phyloP scores from a whole-genome alignment of 2,329 filamentous ascomycete species.

The Xylariaceae sp. region DNA sequence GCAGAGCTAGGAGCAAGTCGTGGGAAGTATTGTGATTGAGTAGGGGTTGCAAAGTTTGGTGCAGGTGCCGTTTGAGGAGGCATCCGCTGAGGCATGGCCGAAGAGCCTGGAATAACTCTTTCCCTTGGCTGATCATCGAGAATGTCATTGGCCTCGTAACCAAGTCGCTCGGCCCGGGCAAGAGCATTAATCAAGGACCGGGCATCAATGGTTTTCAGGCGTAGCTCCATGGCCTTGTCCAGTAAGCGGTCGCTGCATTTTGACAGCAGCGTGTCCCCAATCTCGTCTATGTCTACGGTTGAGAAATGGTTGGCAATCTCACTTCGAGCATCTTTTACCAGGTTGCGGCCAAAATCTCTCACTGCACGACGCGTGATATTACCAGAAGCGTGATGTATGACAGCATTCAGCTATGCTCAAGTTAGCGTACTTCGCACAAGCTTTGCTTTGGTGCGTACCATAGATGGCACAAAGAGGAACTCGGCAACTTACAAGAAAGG shows the following conservation, averaged over 20 bases:
- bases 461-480: conserved; percentile 2
- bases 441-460: not conserved
- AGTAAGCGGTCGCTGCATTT: conserved; percentile 50
- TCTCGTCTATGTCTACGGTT: conserved; percentile 42
- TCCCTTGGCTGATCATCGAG: conserved; percentile 41
- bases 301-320: conserved; percentile 43
- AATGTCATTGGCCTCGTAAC: conserved; percentile 52
- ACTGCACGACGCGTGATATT: conserved; percentile 39
- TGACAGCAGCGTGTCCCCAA: conserved; percentile 42
- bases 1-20: conserved; percentile 23
- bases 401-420: conserved; percentile 44
- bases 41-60: not conserved
- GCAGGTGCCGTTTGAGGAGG: not conserved
- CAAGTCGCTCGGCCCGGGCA: conserved; percentile 55
- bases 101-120: conserved; percentile 34
- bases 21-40: not conserved
- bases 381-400: conserved; percentile 43
- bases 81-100: conserved; percentile 9
- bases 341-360: conserved; percentile 44
- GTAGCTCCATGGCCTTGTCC: conserved; percentile 50
- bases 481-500: conserved; percentile 47
- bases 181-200: conserved; percentile 56
- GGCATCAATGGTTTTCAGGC: conserved; percentile 53
- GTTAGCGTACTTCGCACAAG: not conserved
- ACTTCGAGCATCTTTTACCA: conserved; percentile 40